Percentiles rank a stretch among this genome's conserved stretches.
Conservation (phyloP, 2,329 filamentous ascomycete species). For the Leptographium wingfieldii region DNA sequence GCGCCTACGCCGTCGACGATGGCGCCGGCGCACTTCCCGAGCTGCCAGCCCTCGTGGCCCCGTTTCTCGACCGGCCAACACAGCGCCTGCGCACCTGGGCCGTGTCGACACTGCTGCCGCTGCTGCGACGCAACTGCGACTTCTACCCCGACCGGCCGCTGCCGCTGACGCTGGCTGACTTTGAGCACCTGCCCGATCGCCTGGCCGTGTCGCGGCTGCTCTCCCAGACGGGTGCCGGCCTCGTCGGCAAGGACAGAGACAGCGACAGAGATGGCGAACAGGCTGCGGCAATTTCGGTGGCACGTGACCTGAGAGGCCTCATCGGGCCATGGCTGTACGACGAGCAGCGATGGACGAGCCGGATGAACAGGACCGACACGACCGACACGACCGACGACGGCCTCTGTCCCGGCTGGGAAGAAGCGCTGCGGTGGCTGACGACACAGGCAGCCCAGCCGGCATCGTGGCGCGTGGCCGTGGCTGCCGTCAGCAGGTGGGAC, state of each 20-base stretch:
- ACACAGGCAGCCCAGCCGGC: conserved; percentile 37
- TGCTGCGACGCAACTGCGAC: conserved; percentile 55
- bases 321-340: conserved; percentile 65
- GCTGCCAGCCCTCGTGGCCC: conserved; percentile 52
- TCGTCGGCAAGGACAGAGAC: conserved; percentile 17
- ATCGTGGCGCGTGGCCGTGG: conserved; percentile 50
- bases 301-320: conserved; percentile 54
- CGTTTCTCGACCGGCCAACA: conserved; percentile 48
- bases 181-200: conserved; percentile 47
- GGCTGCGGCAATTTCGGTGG: conserved; percentile 22
- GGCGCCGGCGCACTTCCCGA: conserved; percentile 61
- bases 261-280: neutral
- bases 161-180: conserved; percentile 43
- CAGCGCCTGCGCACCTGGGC: conserved; percentile 54
- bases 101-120: conserved; percentile 54
- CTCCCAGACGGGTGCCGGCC: conserved; percentile 34
- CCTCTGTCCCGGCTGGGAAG: conserved; percentile 52
- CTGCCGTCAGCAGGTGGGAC: conserved; percentile 58
- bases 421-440: conserved; percentile 55
- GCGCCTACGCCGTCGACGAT: conserved; percentile 56
- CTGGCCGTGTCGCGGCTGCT: conserved; percentile 50
- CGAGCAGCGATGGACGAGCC: conserved; percentile 38
- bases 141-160: conserved; percentile 46
- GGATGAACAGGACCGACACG: conserved; percentile 10
- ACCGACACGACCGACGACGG: conserved; percentile 7